Base-by-base conservation (phyloP, 1,139 yeast species). In the Sugiyamaella sp. region DNA sequence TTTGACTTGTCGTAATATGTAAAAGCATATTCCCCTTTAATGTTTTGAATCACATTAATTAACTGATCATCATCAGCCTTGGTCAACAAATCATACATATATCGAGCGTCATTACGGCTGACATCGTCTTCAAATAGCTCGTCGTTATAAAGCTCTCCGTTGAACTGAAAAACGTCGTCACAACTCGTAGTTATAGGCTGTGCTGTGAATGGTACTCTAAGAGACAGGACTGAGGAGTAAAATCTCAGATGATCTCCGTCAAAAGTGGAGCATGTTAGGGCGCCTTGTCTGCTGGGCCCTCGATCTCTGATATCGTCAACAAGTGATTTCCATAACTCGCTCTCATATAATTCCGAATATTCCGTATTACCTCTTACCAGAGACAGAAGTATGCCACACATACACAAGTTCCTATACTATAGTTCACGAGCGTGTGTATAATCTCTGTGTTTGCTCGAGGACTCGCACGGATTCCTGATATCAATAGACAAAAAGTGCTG, bases 1-100 rank as follows among this genome's bases (percentile, higher is more conserved):
- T 58, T 17, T 12, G 62, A 58, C 58, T 82, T 87, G 37, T 78
- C 56, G 80, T 72, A 42, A 75, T 76, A 68, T 74, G 81, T 71
- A 57, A 75, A 73, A 0, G 99, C 95, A 75, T 84, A 93, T 66
- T 93, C 99, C 1, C 99, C 99, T 29, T 79, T 74, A 25, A 89
- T 61, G 1, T 52, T 53, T n/a, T 72, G 67, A 1, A 78, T 52
- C 52, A 78, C 61, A 37, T 66, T 51, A 56, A 68, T 12, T 21
- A 64, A 61, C 20, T 75, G 71, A 1, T 60, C 46, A 8, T 25
- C 27, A 5, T 57, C 46, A 3, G 17, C 22, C 9, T 17, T 10
- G 5, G 27, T n/a, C 32, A 76, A 58, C 19, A 61, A 53, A 1
- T 69, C 57, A 35, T 69, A 70, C 17, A 82, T 69, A 53, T 66